Evolutionary conservation across 2,329 filamentous ascomycete genomes (phyloP), one percentile per base, ranked within the genome.

Genomic region (Diaporthe caulivora): DNA sequence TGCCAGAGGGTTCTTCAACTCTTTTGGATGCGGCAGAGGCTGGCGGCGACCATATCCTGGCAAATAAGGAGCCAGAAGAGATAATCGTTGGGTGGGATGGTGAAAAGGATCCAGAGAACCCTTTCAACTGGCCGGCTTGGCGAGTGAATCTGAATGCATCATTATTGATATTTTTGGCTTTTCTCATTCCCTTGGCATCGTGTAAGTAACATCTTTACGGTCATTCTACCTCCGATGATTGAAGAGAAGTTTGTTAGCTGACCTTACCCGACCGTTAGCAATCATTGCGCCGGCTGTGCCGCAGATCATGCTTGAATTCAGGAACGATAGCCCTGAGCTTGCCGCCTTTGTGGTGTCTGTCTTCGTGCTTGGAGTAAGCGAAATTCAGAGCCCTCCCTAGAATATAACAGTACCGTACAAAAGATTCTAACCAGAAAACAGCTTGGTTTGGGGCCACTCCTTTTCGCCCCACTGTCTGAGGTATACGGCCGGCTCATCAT

Each of bases 201-300:
- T 87, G 67, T 55, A 57, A 47, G 53, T 47, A 47, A 21, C 2
- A 21, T 9, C 3, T 21, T 6, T 8, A 4, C 42, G 17, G 15
- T 21, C 42, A 11, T 3, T 17, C 17, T 8, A 11, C 42, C 17
- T 5, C 21, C 15, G 15, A 11, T 17, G 1, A 47, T 21, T 47
- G 18, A 21, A 18, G 17, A 47, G 42, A 8, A 6, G 8, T 47
- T 21, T 31, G 13, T 58, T 6, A 7, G n/a, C 47, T 51, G 21
- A 51, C 47, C n/a, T 40, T n/a, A 21, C n/a, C 29, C 42, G 4
- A 47, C 17, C 42, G 6, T 31, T n/a, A 58, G 40, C 42, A 40
- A 93, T 93, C 83, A 92, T 94, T 77, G 92, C 92, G 0, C 92
- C 92, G 0, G 92, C 88, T 6, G 89, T 94, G 0, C 88, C 89